phyloP scores from a whole-genome alignment of 1,284 basidiomycete genomes.

The Megacollybia platyphylla region DNA sequence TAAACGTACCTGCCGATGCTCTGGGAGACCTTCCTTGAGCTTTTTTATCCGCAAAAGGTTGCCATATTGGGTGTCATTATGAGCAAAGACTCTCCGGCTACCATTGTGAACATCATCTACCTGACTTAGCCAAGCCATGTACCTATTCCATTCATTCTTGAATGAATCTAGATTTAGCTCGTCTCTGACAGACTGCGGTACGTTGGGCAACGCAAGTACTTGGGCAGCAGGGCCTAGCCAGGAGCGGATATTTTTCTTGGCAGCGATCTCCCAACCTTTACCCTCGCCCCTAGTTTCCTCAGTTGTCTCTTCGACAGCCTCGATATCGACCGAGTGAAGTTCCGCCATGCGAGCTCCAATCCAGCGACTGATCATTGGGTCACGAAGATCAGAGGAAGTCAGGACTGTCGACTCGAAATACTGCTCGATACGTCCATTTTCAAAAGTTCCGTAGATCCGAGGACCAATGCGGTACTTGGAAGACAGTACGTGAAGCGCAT shows the following conservation, averaged over 20 bases:
- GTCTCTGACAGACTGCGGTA: slow-evolving; percentile 26
- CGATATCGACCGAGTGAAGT: slow-evolving; percentile 81
- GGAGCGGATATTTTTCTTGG: slow-evolving; percentile 44
- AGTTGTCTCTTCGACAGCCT: slow-evolving; percentile 40
- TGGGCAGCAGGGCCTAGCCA: slow-evolving; percentile 56
- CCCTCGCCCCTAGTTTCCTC: slow-evolving; percentile 26
- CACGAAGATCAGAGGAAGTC: slow-evolving; percentile 63
- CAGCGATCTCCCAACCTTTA: slow-evolving; percentile 42
- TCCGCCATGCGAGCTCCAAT: slow-evolving; percentile 89
- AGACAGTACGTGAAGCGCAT: slow-evolving; percentile 79
- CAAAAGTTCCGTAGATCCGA: slow-evolving; percentile 83
- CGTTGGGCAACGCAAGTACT: slow-evolving; percentile 43
- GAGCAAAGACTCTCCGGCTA: slow-evolving; percentile 63
- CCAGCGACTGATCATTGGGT: slow-evolving; percentile 64
- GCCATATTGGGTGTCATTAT: slow-evolving; percentile 92
- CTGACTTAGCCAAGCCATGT: slow-evolving; percentile 55
- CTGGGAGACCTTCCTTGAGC: slow-evolving; percentile 30
- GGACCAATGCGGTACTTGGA: slow-evolving; percentile 84
- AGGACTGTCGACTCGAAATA: slow-evolving; percentile 84
- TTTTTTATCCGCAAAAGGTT: slow-evolving; percentile 70
- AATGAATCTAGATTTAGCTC: slow-evolving; percentile 57
- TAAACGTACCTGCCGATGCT: slow-evolving; percentile 52
- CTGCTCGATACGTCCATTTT: slow-evolving; percentile 87
- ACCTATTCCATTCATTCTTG: slow-evolving; percentile 48
- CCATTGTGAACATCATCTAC: slow-evolving; percentile 42